Conservation (phyloP, 2,329 filamentous ascomycete genomes). For the Paraphaeosphaeria sporulosa region DNA sequence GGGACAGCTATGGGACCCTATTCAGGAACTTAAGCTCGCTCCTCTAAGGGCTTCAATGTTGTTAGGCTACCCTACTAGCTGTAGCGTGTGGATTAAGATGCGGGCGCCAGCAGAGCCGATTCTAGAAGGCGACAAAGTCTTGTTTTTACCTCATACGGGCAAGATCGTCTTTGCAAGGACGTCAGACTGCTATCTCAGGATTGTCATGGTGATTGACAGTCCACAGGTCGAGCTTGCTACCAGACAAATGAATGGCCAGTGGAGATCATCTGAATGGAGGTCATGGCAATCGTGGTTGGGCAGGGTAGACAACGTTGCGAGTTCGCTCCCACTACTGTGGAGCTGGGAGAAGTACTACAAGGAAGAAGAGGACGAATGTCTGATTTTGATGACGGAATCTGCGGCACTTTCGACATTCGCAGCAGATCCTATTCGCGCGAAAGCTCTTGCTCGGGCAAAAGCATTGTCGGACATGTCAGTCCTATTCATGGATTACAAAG, state of each 20-base stretch:
- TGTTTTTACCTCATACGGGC: not conserved
- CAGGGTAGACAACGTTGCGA: not conserved
- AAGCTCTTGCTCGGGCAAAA: not conserved
- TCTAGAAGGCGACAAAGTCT: not conserved
- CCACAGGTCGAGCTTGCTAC: too few relatives aligned
- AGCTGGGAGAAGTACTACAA: not conserved
- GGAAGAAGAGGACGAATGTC: not conserved
- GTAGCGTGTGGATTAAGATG: not conserved
- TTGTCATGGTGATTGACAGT: not conserved
- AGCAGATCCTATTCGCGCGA: too few relatives aligned
- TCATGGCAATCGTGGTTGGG: slow-evolving; percentile 3
- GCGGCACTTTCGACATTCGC: too few relatives aligned
- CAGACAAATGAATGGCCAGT: too few relatives aligned
- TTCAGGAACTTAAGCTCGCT: not conserved
- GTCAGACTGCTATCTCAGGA: not conserved
- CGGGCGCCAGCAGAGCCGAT: not conserved
- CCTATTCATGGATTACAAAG: not conserved
- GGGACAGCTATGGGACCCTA: not conserved
- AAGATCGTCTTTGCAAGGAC: slow-evolving; percentile 3
- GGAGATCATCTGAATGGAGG: too few relatives aligned
- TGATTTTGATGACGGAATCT: too few relatives aligned
- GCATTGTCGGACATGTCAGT: slow-evolving; percentile 1
- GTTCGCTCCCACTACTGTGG: not conserved
- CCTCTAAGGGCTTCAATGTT: not conserved
- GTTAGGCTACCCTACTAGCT: not conserved